Conservation (phyloP, 352 stramenopile genomes). For the Globisporangium nodosum region DNA sequence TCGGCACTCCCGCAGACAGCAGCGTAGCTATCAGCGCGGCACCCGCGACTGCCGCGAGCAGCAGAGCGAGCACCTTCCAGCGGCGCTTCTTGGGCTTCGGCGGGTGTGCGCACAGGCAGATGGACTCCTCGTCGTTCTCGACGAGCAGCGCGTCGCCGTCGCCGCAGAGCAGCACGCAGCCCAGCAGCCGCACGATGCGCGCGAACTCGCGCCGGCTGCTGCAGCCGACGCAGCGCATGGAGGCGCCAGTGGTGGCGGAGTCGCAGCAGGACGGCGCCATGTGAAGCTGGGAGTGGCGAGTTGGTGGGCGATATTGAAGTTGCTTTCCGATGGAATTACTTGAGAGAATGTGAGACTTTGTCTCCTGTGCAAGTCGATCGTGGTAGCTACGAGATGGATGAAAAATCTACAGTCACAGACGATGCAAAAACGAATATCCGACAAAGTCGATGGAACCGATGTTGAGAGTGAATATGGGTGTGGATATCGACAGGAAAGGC, state of each 20-base stretch:
- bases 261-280: background rate
- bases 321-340: background rate
- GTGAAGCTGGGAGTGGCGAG: background rate
- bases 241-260: background rate
- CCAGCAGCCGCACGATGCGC: slow-evolving; percentile 1
- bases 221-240: background rate
- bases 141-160: background rate
- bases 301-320: background rate
- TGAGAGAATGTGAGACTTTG: background rate
- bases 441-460: background rate
- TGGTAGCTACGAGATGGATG: background rate
- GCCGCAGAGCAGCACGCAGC: slow-evolving; percentile 5
- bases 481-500: background rate
- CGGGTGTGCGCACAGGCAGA: background rate
- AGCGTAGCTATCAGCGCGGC: background rate
- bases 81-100: background rate
- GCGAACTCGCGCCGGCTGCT: slow-evolving; percentile 3
- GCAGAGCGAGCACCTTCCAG: slow-evolving; percentile 1
- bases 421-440: background rate
- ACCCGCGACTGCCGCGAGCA: background rate
- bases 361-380: background rate
- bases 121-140: background rate
- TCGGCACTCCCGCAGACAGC: background rate
- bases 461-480: background rate
- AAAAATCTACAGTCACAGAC: too few species aligned